phyloP scores from a whole-genome alignment of 2,329 filamentous ascomycete species.

The Tolypocladium guangdongense region DNA sequence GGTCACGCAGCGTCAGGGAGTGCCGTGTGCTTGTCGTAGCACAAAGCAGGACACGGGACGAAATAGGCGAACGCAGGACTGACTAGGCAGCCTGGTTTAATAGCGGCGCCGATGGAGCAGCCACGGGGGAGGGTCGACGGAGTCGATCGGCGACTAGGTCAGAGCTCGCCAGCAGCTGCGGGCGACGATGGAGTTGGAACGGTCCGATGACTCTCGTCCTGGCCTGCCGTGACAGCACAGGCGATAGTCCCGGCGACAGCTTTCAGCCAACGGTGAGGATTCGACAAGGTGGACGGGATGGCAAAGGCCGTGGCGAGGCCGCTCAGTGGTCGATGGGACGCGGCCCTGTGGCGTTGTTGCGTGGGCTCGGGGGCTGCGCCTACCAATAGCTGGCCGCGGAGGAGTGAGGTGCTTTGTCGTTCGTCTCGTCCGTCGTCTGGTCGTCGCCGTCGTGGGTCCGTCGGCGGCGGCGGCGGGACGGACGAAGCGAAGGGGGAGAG shows the following conservation, averaged over 20 bases:
- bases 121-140: background rate
- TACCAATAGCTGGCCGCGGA: conserved; percentile 6
- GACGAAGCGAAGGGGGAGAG: no score
- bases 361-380: conserved; percentile 6
- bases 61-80: background rate
- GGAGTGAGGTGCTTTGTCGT: background rate
- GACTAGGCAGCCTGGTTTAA: background rate
- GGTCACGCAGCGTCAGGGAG: background rate
- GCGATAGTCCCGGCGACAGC: background rate
- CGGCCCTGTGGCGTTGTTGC: conserved; percentile 6
- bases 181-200: background rate
- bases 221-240: background rate
- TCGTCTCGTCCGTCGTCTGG: background rate
- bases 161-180: background rate
- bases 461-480: background rate
- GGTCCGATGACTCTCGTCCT: background rate
- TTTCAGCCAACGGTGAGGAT: background rate
- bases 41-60: background rate
- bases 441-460: background rate
- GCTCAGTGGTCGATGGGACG: background rate
- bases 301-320: background rate
- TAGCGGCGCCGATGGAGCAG: background rate
- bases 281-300: background rate
- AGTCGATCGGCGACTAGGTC: background rate
- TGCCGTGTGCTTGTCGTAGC: background rate